phyloP scores from a whole-genome alignment of 768 basidiomycete genomes.

The Agrocybe chaxingu region DNA sequence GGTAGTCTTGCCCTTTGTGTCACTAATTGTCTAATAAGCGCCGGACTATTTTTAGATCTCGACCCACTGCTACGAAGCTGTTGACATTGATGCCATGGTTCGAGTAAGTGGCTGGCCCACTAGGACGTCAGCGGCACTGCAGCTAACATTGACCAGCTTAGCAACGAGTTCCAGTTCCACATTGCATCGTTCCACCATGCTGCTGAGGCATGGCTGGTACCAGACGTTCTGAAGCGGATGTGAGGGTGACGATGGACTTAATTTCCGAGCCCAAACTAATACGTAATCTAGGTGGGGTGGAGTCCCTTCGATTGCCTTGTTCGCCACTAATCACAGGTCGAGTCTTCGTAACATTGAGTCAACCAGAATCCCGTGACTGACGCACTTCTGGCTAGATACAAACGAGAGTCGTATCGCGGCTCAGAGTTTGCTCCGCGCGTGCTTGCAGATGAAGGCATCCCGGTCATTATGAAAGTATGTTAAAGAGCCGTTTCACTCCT shows the following conservation, averaged over 20 bases:
- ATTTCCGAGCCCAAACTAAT: no score
- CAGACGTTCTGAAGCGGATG: constrained; percentile 72
- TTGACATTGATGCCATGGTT: constrained; percentile 68
- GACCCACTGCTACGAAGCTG: constrained; percentile 69
- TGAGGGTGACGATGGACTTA: constrained; percentile 30
- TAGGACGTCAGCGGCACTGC: neutral
- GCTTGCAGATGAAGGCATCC: constrained; percentile 66
- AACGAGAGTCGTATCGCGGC: constrained; percentile 62
- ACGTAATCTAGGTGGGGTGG: constrained; percentile 35
- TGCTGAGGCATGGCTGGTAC: constrained; percentile 88
- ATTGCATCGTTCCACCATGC: constrained; percentile 85
- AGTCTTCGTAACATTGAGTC: neutral
- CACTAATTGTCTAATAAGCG: neutral
- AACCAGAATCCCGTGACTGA: neutral
- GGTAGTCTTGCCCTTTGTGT: constrained; percentile 29
- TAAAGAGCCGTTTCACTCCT: neutral
- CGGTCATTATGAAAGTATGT: constrained; percentile 73
- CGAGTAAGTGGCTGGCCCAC: constrained; percentile 42
- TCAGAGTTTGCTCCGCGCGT: constrained; percentile 77
- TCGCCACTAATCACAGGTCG: constrained; percentile 72
- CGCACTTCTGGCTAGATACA: constrained; percentile 29
- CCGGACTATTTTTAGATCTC: constrained; percentile 40
- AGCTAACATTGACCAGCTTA: constrained; percentile 44
- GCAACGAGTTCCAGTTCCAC: constrained; percentile 87
- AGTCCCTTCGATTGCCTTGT: constrained; percentile 74